Base-by-base conservation (phyloP, 2,329 filamentous ascomycete genomes). In the Botrytis porri region DNA sequence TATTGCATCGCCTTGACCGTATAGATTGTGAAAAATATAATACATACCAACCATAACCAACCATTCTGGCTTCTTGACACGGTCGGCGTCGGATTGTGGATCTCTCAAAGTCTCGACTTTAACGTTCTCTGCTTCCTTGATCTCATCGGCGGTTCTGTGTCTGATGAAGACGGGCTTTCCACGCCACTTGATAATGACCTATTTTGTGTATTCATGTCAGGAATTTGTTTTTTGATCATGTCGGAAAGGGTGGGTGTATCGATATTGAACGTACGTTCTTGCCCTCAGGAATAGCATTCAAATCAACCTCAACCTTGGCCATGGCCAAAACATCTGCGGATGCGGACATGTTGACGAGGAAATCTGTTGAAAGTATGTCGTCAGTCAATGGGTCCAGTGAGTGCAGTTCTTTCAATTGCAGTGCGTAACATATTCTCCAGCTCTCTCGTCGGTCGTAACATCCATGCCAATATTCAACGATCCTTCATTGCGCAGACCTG, bases 151-250 rank as follows among this genome's bases (percentile, higher is more conserved):
- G 80, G 96, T 99, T 82, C 96, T 94, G 92, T 99, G 96, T 84
- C 96, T 95, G 90, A 99, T 94, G 88, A 99, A 99, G 84, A 99
- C 94, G 84, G 96, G 96, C 93, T 99, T 99, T 84, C 96, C 96
- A 88, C 96, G 93, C 96, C 96, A 99, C 88, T 99, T 99, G 89
- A 99, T 97, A 84, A 99, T 97, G 83, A 99, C 92, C 92, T 95
- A 61, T 75, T 72, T 57, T 43, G 67, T 70, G 35, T 64, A 63
- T 74, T 75, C 62, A n/a, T 25, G 60, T 70, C 18, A 70, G 66
- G 54, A 41, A 22, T 39, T 20, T 16, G 16, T 71, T 71, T 6
- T 41, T n/a, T 57, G 59, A 54, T 59, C 9, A 54, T 29, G 25
- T 29, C 35, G 45, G 61, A 29, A 12, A 3, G 29, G 18, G 35